Conservation (phyloP, 352 stramenopile genomes). For the Globisporangium heterothallicum region DNA sequence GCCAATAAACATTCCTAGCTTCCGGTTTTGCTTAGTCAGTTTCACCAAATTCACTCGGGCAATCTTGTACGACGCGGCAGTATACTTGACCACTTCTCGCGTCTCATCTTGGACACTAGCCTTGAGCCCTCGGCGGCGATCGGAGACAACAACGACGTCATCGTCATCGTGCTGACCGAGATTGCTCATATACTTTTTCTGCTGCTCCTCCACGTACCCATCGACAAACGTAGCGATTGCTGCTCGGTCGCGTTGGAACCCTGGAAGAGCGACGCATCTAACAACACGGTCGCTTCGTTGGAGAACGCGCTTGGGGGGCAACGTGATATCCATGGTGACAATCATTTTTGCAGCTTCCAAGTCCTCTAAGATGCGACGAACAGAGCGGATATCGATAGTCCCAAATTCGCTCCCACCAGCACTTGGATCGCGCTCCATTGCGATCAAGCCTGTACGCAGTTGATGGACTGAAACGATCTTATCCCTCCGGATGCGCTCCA, state of each 20-base stretch:
- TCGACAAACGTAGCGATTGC: constrained; percentile 56
- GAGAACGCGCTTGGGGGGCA: constrained; percentile 60
- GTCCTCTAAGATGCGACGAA: constrained; percentile 61
- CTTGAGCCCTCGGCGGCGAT: constrained; percentile 20
- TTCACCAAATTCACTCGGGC: constrained; percentile 49
- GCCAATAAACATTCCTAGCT: constrained; percentile 68
- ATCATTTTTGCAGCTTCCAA: constrained; percentile 41
- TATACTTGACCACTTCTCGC: constrained; percentile 66
- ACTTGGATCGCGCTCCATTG: constrained; percentile 31
- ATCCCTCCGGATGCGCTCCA: constrained; percentile 46
- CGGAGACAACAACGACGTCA: constrained; percentile 59
- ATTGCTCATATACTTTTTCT: constrained; percentile 56
- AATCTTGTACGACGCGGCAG: constrained; percentile 54
- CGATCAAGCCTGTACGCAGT: constrained; percentile 46
- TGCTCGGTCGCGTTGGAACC: constrained; percentile 40
- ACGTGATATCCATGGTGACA: constrained; percentile 56
- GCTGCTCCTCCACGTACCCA: constrained; percentile 54
- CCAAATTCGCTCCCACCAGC: constrained; percentile 22
- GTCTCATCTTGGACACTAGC: constrained; percentile 21
- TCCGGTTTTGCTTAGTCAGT: constrained; percentile 64
- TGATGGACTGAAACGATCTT: constrained; percentile 72
- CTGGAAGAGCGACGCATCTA: constrained; percentile 62
- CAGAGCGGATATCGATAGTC: constrained; percentile 61
- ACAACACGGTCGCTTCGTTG: constrained; percentile 58
- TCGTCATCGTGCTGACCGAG: constrained; percentile 40